These are phyloP conservation scores for Saccharomyces jurei DNA, from an alignment of 805 yeast species.

Conservation along the genomic window DNA sequence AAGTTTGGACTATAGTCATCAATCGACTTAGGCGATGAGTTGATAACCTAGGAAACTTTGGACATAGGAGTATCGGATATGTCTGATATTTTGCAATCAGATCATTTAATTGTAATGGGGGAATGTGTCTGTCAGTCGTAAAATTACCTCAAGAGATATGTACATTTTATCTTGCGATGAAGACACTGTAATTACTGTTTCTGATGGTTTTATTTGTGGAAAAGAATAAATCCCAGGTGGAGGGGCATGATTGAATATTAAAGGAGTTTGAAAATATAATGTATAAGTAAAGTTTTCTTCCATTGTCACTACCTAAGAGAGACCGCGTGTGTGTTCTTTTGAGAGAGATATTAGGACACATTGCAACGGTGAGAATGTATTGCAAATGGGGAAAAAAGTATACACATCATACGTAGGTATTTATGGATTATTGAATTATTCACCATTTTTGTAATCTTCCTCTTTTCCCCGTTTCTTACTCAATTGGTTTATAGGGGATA, in stretches of 20 bases:
- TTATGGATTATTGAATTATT: background rate
- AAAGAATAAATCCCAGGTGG: slow-evolving; percentile 56
- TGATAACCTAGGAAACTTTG: background rate
- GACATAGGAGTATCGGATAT: slow-evolving; percentile 50
- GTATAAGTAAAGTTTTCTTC: background rate
- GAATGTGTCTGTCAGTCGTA: slow-evolving; percentile 84
- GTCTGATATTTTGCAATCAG: slow-evolving; percentile 93
- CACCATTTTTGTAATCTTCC: background rate
- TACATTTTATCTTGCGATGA: slow-evolving; percentile 96
- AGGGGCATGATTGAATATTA: slow-evolving; percentile 58
- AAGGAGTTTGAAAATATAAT: background rate
- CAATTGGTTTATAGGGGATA: slow-evolving; percentile 20
- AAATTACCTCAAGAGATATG: slow-evolving; percentile 89
- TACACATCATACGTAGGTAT: background rate
- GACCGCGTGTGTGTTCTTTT: background rate
- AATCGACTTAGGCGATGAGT: background rate
- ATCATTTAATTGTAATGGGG: slow-evolving; percentile 98
- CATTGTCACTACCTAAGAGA: background rate
- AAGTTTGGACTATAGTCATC: background rate
- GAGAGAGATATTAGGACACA: background rate
- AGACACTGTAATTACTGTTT: slow-evolving; percentile 94
- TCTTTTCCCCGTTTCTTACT: background rate
- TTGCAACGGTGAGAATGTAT: background rate
- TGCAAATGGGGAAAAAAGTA: background rate
- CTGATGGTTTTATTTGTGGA: slow-evolving; percentile 89